A percentile compares a stretch with the other conserved stretches of the same genome.
These are phyloP conservation scores for Haematococcus sp. DNA, from an alignment of 139 green algal species.

Conservation along the genomic window DNA sequence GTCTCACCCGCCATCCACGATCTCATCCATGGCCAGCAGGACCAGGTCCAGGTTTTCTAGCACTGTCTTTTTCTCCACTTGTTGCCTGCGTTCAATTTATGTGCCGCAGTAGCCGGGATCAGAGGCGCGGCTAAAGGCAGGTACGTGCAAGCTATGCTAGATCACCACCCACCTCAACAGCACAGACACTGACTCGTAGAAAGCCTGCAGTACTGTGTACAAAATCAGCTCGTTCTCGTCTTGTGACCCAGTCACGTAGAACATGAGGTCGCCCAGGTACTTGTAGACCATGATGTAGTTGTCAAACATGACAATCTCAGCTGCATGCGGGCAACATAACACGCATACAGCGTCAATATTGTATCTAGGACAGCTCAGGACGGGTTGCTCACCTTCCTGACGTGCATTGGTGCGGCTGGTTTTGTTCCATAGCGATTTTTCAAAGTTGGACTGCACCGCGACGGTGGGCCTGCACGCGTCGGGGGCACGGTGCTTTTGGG, in stretches of 20 bases:
- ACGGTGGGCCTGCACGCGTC: slow-evolving; percentile 68
- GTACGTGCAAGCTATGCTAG: background rate
- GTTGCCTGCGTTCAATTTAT: slow-evolving; percentile 53
- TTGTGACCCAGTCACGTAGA: slow-evolving; percentile 89
- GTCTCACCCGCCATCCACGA: slow-evolving; percentile 87
- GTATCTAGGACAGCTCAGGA: background rate
- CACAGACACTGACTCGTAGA: slow-evolving; percentile 86
- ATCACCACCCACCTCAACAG: slow-evolving; percentile 57
- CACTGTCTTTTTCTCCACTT: slow-evolving; percentile 98
- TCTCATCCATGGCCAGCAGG: slow-evolving; percentile 95
- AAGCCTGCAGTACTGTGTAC: slow-evolving; percentile 78
- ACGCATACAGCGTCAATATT: too few species aligned
- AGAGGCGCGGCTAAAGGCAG: too few species aligned
- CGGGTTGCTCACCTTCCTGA: slow-evolving; percentile 74
- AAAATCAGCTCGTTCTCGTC: slow-evolving; percentile 98
- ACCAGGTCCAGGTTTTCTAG: slow-evolving; percentile 99
- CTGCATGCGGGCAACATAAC: slow-evolving; percentile 41
- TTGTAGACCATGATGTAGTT: slow-evolving; percentile 96
- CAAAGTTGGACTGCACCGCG: slow-evolving; percentile 81
- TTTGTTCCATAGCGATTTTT: slow-evolving; percentile 94
- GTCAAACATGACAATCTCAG: slow-evolving; percentile 97
- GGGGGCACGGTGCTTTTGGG: background rate
- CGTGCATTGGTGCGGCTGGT: slow-evolving; percentile 89
- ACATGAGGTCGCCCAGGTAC: slow-evolving; percentile 94
- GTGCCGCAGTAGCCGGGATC: background rate